phyloP scores from a whole-genome alignment of 2,329 filamentous ascomycete genomes.

The Aspergillus sp. region DNA sequence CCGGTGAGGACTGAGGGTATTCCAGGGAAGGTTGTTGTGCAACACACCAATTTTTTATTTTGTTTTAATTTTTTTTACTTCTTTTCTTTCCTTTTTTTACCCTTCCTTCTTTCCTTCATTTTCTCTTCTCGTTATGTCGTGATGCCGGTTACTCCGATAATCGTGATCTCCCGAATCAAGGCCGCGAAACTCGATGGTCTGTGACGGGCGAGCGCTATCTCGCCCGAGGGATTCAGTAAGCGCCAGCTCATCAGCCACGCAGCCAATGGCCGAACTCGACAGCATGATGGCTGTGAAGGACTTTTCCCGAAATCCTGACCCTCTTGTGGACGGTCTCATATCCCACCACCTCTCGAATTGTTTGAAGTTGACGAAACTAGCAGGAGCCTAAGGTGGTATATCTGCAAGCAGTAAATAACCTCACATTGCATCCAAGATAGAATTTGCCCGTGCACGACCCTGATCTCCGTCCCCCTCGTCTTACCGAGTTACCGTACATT shows the following conservation, averaged over 20 bases:
- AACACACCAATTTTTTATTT: not conserved
- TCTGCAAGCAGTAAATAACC: constrained; percentile 28
- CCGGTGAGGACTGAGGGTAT: not conserved
- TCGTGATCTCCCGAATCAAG: not conserved
- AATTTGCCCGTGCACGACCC: not conserved
- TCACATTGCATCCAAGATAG: constrained; percentile 22
- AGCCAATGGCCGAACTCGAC: not conserved
- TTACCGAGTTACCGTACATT: not conserved
- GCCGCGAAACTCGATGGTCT: not conserved
- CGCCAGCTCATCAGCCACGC: not conserved
- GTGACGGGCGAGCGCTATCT: not conserved
- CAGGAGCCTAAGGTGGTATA: not conserved
- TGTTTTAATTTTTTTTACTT: not conserved
- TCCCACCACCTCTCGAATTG: not conserved
- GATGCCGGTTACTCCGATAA: not conserved
- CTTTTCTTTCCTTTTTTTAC: not conserved
- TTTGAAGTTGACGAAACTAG: not conserved
- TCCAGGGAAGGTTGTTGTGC: not conserved
- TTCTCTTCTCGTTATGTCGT: not conserved
- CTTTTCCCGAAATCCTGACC: not conserved
- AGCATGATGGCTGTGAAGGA: not conserved
- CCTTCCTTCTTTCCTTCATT: not conserved
- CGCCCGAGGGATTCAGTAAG: not conserved
- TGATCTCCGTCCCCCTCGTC: not conserved
- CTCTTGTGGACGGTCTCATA: not conserved